Conservation (phyloP, 1,284 basidiomycete species). For the Anthracocystis panici-leucophaei region DNA sequence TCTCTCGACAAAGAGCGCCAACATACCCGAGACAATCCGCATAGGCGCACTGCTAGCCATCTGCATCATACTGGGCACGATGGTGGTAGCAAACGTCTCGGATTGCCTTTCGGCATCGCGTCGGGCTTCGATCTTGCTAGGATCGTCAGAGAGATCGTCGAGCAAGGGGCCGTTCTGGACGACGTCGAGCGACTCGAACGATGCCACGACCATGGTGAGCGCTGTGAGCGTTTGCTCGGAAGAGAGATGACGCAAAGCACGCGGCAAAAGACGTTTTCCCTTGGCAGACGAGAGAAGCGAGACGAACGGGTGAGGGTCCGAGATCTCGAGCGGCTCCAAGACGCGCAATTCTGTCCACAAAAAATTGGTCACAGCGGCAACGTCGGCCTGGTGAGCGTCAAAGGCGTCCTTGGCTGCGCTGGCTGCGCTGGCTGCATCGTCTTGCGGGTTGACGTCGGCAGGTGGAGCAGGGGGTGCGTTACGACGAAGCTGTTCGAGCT, state of each 20-base stretch:
- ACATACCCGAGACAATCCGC: slow-evolving; percentile 85
- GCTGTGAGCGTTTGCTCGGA: slow-evolving; percentile 85
- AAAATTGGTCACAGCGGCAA: slow-evolving; percentile 45
- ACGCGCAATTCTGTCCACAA: slow-evolving; percentile 87
- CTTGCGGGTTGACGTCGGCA: slow-evolving; percentile 70
- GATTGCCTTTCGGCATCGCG: slow-evolving; percentile 87
- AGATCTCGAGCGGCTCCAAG: slow-evolving; percentile 89
- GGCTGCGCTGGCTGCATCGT: slow-evolving; percentile 29
- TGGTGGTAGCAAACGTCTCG: slow-evolving; percentile 85
- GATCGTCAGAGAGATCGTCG: slow-evolving; percentile 45
- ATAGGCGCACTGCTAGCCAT: slow-evolving; percentile 83
- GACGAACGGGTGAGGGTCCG: slow-evolving; percentile 97
- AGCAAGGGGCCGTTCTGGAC: slow-evolving; percentile 42
- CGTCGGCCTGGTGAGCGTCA: slow-evolving; percentile 47
- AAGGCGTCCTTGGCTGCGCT: slow-evolving; percentile 26
- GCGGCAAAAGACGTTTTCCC: slow-evolving; percentile 91
- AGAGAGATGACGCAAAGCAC: slow-evolving; percentile 86
- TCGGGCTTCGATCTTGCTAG: slow-evolving; percentile 29
- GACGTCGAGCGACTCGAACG: slow-evolving; percentile 87
- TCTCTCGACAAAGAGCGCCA: slow-evolving; percentile 85
- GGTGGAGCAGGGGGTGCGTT: slow-evolving; percentile 76
- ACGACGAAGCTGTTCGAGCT: slow-evolving; percentile 86
- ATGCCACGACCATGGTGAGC: slow-evolving; percentile 90
- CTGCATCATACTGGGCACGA: slow-evolving; percentile 86
- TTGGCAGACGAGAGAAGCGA: slow-evolving; percentile 89